Percentiles rank a stretch among this genome's conserved stretches.
Evolutionary conservation across 495 filamentous ascomycete species (phyloP).

Genomic region (Neurospora tetrasperma): DNA sequence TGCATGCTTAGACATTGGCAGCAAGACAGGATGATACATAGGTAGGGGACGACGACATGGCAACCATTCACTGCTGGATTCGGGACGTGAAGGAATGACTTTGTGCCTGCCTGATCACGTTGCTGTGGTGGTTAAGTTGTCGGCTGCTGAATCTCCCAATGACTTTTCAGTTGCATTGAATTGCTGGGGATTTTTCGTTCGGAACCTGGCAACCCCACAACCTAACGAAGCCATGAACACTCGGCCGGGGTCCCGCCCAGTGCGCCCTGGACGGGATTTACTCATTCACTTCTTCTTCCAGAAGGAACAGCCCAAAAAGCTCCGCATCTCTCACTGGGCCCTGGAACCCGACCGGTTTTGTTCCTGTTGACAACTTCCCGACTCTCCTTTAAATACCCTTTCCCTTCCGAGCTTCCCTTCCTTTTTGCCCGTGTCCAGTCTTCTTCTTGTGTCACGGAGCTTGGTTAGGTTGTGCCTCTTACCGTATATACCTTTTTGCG

Average conservation of each 20-base stretch:
- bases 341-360: background rate
- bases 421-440: background rate
- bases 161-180: slow-evolving; percentile 5
- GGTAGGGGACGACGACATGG: background rate
- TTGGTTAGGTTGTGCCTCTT: background rate
- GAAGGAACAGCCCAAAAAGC: slow-evolving; percentile 8
- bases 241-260: too few relatives aligned
- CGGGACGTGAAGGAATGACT: background rate
- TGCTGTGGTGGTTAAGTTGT: background rate
- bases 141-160: background rate
- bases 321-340: background rate
- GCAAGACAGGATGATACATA: background rate
- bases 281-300: slow-evolving; percentile 1
- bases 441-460: background rate
- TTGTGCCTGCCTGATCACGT: background rate
- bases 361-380: background rate
- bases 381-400: slow-evolving; percentile 1
- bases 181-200: slow-evolving; percentile 14
- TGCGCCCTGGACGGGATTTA: too few relatives aligned
- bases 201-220: background rate
- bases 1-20: background rate
- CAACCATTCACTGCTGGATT: background rate
- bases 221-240: too few relatives aligned
- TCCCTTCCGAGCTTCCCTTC: background rate
- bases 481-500: background rate